A percentile compares a stretch with the other conserved stretches of the same genome.
These are phyloP conservation scores for Hevea brasiliensis DNA, from an alignment of 345 rosid species.

Conservation along the genomic window DNA sequence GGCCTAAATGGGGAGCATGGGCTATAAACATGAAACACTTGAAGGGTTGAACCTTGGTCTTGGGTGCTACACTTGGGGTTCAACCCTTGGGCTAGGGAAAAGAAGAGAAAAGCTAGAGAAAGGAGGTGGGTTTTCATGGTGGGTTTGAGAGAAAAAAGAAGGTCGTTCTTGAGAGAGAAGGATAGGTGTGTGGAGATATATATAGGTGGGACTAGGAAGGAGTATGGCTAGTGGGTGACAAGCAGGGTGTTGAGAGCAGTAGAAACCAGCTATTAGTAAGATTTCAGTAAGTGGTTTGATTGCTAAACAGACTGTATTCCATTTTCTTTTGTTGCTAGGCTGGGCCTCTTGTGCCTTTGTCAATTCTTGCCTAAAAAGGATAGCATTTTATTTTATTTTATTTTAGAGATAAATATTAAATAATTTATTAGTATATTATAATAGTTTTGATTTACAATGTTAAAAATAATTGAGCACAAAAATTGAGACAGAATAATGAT, in stretches of 20 bases:
- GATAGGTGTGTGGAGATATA: constrained; percentile 7
- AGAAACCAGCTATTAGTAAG: neutral
- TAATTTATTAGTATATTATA: too few species aligned
- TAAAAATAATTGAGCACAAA: too few species aligned
- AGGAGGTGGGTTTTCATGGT: constrained; percentile 37
- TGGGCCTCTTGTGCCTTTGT: constrained; percentile 23
- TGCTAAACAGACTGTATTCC: constrained; percentile 68
- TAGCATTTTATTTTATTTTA: constrained; percentile 2
- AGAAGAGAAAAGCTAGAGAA: constrained; percentile 25
- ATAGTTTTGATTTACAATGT: too few species aligned
- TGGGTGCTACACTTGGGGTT: constrained; percentile 46
- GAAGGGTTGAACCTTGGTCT: constrained; percentile 63
- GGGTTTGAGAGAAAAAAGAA: neutral
- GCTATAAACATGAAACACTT: constrained; percentile 70
- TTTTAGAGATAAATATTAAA: too few species aligned
- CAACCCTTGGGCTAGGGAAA: constrained; percentile 35
- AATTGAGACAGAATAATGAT: too few species aligned
- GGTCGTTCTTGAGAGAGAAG: neutral
- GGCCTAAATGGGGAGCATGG: constrained; percentile 75
- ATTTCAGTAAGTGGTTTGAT: constrained; percentile 19
- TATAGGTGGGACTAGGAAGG: constrained; percentile 10
- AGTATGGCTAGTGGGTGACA: constrained; percentile 11
- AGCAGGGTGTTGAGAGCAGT: neutral
- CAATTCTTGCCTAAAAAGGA: constrained; percentile 6
- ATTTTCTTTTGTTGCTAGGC: constrained; percentile 29